Base-by-base conservation (phyloP, 345 rosid genomes). In the Salix koriyanagi region DNA sequence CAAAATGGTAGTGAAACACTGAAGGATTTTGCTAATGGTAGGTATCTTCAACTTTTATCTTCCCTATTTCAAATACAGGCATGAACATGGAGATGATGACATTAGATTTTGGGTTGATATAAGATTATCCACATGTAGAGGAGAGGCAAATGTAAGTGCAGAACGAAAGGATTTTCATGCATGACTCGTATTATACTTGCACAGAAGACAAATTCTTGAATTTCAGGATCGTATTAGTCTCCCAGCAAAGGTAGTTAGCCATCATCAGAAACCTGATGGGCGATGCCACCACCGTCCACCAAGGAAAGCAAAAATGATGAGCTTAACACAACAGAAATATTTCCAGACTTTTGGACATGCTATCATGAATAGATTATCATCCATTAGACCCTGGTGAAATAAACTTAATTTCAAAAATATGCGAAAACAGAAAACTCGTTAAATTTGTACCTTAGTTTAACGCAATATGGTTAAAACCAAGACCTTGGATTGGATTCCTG, bases 11-110 rank as follows among this genome's bases (percentile, higher is more conserved):
- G 82, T 58, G 94, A 90, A 72, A 86, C 86, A 9, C 75, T 84
- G 73, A 90, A 84, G 81, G 97, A 92, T 80, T 86, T 86, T 67
- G 82, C 81, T 67, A 76, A 86, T 7, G 93, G 97, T 90, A 84
- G 84, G 87, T 70, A 58, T 65, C 48, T 25, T 42, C 75, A 62
- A 34, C 37, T 71, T 72, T 21, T 67, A 5, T 67, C 9, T 58
- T 44, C 37, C 5, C 5, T 34, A 4, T 26, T 74, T 73, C 28
- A 14, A 48, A 46, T 13, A 46, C 3, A 72, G 30, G 32, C 67
- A 54, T 65, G 5, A 30, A 19, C 60, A 32, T n/a, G 8, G 44
- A 58, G 60, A 18, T 58, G 19, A 37, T 56, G 41, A 7, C 6
- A 34, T n/a, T 25, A 28, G 39, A 18, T 66, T 46, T 42, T 34